Base-by-base conservation (phyloP, 306 rosid species). In the Acacia crassicarpa region DNA sequence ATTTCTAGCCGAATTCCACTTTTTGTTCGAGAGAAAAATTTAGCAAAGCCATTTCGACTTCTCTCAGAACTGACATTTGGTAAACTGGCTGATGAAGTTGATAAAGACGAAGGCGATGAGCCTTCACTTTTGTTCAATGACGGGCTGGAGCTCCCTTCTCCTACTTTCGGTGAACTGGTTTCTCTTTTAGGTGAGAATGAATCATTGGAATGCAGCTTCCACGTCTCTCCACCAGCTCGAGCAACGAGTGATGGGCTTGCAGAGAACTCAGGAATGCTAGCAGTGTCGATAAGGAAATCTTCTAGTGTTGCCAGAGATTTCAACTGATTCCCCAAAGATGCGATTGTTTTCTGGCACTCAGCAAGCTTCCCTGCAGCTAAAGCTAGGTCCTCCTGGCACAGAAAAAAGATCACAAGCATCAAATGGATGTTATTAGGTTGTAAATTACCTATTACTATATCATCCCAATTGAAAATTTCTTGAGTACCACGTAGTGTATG, bases 351-450 rank as follows among this genome's bases (percentile, higher is more conserved):
- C 83, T 93, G 98, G 88, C 98, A 93, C 82, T 91, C 98, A 0
- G 93, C 97, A 75, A 93, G 98, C 83, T 91, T 93, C 73, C 92
- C 97, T 8, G 98, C 98, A 72, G 98, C 97, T 43, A 91, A 79
- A 71, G 91, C 91, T 74, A 93, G 83, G 82, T 90, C 98, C 84
- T 93, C 97, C 98, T 93, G 89, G 38, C 41, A 83, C 78, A 67
- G 67, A 83, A 43, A 40, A 76, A 74, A 67, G 17, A 81, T 40
- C 35, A 62, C 45, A 78, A 19, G 20, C 43, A 77, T 79, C 46
- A 79, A 32, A 59, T 73, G 30, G n/a, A 23, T 54, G 76, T 4
- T 53, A 75, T 46, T 38, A 19, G 12, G 11, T 67, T 67, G 25
- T 35, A 16, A 19, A 56, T 35, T 22, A 14, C 49, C 62, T 61